Evolutionary conservation across 1,284 basidiomycete species (phyloP).

Genomic region (Ganoderma resinaceum): DNA sequence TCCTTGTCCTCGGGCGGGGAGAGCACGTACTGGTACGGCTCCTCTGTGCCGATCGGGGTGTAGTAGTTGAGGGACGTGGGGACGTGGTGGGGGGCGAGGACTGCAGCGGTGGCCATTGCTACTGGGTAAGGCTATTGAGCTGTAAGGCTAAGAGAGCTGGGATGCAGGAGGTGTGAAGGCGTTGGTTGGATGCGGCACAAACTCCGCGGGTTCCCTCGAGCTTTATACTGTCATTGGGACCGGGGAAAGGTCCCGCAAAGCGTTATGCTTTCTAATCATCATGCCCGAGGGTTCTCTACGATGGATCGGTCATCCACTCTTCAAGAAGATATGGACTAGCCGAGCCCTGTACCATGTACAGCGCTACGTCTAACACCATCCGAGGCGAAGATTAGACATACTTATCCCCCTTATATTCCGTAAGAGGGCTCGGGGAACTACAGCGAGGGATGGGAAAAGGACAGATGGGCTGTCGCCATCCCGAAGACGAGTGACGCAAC

Average conservation of each 20-base stretch:
- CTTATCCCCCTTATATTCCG: background rate
- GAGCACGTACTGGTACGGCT: slow-evolving; percentile 38
- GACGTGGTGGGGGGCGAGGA: slow-evolving; percentile 31
- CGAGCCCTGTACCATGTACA: background rate
- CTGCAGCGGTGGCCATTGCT: slow-evolving; percentile 18
- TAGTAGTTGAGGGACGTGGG: slow-evolving; percentile 36
- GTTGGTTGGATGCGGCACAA: background rate
- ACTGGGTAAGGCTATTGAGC: background rate
- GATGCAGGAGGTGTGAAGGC: background rate
- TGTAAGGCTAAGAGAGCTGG: background rate
- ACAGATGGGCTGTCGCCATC: slow-evolving; percentile 23
- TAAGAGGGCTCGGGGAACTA: background rate
- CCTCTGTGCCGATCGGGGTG: slow-evolving; percentile 29
- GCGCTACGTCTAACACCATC: slow-evolving; percentile 19
- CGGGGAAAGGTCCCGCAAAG: background rate
- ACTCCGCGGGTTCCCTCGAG: background rate
- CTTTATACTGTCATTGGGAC: slow-evolving; percentile 8
- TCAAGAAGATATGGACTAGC: background rate
- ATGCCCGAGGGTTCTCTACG: background rate
- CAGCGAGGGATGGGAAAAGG: slow-evolving; percentile 4
- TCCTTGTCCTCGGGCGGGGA: slow-evolving; percentile 32
- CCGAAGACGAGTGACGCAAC: slow-evolving; percentile 23
- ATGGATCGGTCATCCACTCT: slow-evolving; percentile 12
- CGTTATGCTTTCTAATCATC: slow-evolving; percentile 13
- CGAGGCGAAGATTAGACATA: slow-evolving; percentile 11